These are phyloP conservation scores for Colletotrichum destructivum DNA, from an alignment of 2,329 filamentous ascomycete genomes.

Conservation along the genomic window DNA sequence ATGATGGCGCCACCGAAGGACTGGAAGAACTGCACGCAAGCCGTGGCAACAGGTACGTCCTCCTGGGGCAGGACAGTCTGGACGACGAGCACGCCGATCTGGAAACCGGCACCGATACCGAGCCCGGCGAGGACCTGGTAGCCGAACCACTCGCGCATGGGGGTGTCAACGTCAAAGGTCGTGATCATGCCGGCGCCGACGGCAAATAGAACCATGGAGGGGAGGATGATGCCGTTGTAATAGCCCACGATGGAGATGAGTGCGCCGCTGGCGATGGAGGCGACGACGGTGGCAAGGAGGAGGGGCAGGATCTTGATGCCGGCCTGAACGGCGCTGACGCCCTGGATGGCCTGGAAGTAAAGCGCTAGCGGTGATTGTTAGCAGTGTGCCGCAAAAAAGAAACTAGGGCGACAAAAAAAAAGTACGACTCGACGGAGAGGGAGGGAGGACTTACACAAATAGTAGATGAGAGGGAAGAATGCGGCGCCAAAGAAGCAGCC, in stretches of 20 bases:
- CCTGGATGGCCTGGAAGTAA: constrained; percentile 69
- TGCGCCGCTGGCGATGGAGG: constrained; percentile 60
- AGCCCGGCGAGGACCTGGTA: constrained; percentile 71
- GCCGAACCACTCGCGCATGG: constrained; percentile 68
- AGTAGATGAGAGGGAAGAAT: constrained; percentile 69
- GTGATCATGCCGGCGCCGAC: constrained; percentile 70
- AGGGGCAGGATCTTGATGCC: constrained; percentile 70
- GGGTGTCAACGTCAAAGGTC: constrained; percentile 64
- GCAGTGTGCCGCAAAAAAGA: background rate
- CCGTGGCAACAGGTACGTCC: constrained; percentile 66
- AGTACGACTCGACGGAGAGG: background rate
- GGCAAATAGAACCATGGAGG: constrained; percentile 57
- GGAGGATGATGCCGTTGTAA: constrained; percentile 58
- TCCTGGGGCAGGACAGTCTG: constrained; percentile 66
- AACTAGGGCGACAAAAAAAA: too few relatives aligned
- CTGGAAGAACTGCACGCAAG: constrained; percentile 73
- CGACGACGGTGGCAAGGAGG: constrained; percentile 65
- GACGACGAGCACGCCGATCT: constrained; percentile 64
- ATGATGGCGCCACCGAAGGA: constrained; percentile 76
- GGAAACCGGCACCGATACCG: constrained; percentile 66
- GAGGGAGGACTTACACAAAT: constrained; percentile 59
- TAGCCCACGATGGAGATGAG: constrained; percentile 62
- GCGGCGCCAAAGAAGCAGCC: constrained; percentile 64
- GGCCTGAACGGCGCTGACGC: constrained; percentile 66
- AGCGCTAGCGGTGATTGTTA: constrained; percentile 53